A percentile compares a stretch with the other conserved stretches of the same genome.
These are phyloP conservation scores for Magnusiomyces fungicola DNA, from an alignment of 1,139 yeast genomes.

Conservation along the genomic window DNA sequence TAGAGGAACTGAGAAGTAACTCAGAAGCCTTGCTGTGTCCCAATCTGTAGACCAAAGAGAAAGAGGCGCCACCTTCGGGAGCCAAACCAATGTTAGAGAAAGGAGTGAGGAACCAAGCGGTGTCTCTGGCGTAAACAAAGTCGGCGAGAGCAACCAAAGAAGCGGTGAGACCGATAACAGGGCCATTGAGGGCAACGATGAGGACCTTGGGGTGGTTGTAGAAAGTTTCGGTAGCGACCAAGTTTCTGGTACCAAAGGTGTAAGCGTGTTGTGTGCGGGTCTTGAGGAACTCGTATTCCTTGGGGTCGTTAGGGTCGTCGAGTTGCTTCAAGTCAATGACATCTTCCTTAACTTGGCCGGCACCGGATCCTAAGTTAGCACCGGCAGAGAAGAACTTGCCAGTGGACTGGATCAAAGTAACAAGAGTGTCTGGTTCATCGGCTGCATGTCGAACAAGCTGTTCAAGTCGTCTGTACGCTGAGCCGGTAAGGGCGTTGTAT, in stretches of 20 bases:
- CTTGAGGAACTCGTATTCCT: constrained; percentile 3
- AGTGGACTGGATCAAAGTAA: constrained; percentile 61
- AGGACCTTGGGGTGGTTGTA: constrained; percentile 66
- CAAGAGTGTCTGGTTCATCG: constrained; percentile 52
- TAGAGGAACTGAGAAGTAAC: constrained; percentile 63
- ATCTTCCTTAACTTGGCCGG: constrained; percentile 26
- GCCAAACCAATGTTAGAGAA: constrained; percentile 80
- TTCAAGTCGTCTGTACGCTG: constrained; percentile 59
- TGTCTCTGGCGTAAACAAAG: constrained; percentile 61
- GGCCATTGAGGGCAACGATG: constrained; percentile 77
- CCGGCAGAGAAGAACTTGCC: constrained; percentile 85
- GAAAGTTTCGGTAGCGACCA: constrained; percentile 60
- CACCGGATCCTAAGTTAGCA: constrained; percentile 51
- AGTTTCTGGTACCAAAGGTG: constrained; percentile 61
- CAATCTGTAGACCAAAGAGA: constrained; percentile 58
- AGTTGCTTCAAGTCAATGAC: constrained; percentile 17
- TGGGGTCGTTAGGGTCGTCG: constrained; percentile 15
- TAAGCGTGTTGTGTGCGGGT: constrained; percentile 37
- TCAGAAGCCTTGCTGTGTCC: constrained; percentile 73
- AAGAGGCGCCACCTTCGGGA: constrained; percentile 74
- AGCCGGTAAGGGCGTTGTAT: constrained; percentile 62
- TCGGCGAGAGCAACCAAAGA: constrained; percentile 73
- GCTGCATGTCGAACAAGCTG: constrained; percentile 58
- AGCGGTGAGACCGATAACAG: constrained; percentile 74
- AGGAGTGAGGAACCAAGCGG: constrained; percentile 62